Conservation (phyloP, 345 rosid genomes). For the Luvunga scandens region DNA sequence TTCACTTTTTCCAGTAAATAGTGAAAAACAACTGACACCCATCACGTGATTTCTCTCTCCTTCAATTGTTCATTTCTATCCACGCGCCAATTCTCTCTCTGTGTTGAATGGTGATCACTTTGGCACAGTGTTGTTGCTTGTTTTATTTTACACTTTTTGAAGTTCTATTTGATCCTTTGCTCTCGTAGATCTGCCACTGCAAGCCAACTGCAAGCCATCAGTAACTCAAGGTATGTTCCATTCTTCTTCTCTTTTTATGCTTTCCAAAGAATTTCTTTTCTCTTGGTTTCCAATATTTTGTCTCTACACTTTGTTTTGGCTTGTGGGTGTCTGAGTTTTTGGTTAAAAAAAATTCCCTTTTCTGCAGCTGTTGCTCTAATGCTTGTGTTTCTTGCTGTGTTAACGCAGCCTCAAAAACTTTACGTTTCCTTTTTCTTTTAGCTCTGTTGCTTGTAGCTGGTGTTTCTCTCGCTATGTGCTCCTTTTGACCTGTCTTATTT, state of each 20-base stretch:
- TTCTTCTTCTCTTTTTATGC: conserved; percentile 9
- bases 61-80: conserved; percentile 16
- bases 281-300: conserved; percentile 5
- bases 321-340: conserved; percentile 8
- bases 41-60: conserved; percentile 56
- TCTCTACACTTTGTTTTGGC: conserved; percentile 17
- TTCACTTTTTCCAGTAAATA: neutral
- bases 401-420: neutral
- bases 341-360: neutral
- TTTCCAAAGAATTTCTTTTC: neutral
- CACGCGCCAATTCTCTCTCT: conserved; percentile 41
- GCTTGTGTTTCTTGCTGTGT: neutral
- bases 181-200: conserved; percentile 47
- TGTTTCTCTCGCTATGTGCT: neutral
- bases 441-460: neutral
- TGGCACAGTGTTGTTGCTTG: neutral
- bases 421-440: neutral
- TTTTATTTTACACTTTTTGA: conserved; percentile 13
- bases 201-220: conserved; percentile 20
- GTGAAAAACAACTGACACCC: conserved; percentile 35
- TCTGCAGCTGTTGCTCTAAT: neutral
- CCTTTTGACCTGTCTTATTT: neutral
- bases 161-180: conserved; percentile 23
- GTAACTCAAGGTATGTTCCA: conserved; percentile 24
- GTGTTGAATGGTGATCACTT: conserved; percentile 13